Conservation (phyloP, 2,329 filamentous ascomycete species). For the Ramichloridium luteum region DNA sequence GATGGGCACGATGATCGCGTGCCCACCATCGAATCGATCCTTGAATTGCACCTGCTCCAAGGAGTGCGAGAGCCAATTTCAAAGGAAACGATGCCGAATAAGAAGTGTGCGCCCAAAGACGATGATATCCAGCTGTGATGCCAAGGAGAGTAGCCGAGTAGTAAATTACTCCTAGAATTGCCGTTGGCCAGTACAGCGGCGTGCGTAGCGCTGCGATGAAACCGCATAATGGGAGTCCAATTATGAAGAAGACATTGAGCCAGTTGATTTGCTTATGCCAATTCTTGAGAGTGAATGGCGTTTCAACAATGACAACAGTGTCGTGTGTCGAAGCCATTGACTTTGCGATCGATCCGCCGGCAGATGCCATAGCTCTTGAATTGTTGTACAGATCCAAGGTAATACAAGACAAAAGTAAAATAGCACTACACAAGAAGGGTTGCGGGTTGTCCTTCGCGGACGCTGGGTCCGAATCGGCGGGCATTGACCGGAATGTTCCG, state of each 20-base stretch:
- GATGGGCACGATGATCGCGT: constrained; percentile 71
- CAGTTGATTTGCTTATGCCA: constrained; percentile 89
- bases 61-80: constrained; percentile 66
- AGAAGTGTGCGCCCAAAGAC: constrained; percentile 72
- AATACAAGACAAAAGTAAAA: too few species aligned
- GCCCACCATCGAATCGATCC: constrained; percentile 83
- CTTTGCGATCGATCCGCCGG: too few species aligned
- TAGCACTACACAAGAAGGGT: too few species aligned
- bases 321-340: too few species aligned
- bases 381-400: too few species aligned
- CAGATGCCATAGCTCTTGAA: too few species aligned
- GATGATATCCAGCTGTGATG: constrained; percentile 50
- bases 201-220: constrained; percentile 65
- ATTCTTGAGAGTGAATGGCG: constrained; percentile 64
- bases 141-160: constrained; percentile 57
- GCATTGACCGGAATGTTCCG: too few species aligned
- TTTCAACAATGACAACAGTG: constrained; percentile 72
- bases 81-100: constrained; percentile 66
- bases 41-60: constrained; percentile 70
- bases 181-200: constrained; percentile 57
- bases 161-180: constrained; percentile 59
- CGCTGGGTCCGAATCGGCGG: too few species aligned
- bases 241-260: constrained; percentile 71
- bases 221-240: constrained; percentile 62
- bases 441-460: too few species aligned